These are phyloP conservation scores for Xylariaceae sp. DNA, from an alignment of 2,329 filamentous ascomycete genomes.

Conservation along the genomic window DNA sequence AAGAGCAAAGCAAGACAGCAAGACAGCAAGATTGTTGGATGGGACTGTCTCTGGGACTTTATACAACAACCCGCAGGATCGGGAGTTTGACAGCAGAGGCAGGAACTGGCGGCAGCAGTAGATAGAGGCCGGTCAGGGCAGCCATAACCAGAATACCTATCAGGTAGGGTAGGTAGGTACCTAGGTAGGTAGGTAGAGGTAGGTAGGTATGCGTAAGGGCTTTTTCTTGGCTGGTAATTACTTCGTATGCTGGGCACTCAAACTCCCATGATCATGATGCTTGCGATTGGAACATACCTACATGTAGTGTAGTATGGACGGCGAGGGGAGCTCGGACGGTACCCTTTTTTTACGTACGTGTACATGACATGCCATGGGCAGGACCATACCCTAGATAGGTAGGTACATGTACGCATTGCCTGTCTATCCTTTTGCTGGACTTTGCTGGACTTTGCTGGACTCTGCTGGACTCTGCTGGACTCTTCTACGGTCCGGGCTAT, in stretches of 20 bases:
- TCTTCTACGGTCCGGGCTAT: background rate
- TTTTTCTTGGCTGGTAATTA: background rate
- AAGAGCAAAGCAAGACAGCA: background rate
- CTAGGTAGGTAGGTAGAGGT: background rate
- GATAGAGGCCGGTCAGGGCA: background rate
- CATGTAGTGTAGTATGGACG: too few species aligned
- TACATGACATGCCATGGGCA: too few species aligned
- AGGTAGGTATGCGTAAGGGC: too few species aligned
- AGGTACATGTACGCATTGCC: too few species aligned
- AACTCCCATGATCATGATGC: background rate
- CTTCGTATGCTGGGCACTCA: background rate
- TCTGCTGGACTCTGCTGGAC: too few species aligned
- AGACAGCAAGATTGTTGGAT: background rate
- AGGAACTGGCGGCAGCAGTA: background rate
- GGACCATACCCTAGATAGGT: too few species aligned
- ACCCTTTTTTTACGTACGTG: too few species aligned
- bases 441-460: too few species aligned
- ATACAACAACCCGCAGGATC: slow-evolving; percentile 5
- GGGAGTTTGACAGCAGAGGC: background rate
- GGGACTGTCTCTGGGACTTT: slow-evolving; percentile 8
- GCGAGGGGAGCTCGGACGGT: too few species aligned
- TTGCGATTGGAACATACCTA: too few species aligned
- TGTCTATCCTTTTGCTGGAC: too few species aligned
- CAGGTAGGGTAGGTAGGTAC: background rate
- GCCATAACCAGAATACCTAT: background rate